A percentile compares a stretch with the other conserved stretches of the same genome.
Conservation (phyloP, 768 basidiomycete species). For the Mrakia blollopis region DNA sequence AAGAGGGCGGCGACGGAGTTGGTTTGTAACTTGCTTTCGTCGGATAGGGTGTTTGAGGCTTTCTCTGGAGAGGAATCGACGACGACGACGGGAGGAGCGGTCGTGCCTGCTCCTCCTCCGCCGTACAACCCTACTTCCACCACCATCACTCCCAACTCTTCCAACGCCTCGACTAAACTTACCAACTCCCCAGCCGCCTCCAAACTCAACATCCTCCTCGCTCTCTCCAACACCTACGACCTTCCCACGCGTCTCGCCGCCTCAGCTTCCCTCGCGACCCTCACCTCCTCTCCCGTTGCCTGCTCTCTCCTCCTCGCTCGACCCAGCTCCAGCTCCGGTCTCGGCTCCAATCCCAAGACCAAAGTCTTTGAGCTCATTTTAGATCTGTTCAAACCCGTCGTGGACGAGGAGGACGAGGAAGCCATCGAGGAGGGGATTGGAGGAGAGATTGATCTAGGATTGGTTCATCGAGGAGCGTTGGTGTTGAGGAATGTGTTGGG, state of each 20-base stretch:
- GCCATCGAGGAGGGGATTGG: conserved; percentile 1
- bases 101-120: background rate
- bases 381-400: conserved; percentile 22
- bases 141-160: background rate
- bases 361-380: background rate
- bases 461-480: background rate
- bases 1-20: conserved; percentile 85
- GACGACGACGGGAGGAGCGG: background rate
- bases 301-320: conserved; percentile 18
- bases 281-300: conserved; percentile 53
- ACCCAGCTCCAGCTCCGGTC: no score
- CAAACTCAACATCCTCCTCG: conserved; percentile 70
- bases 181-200: conserved; percentile 31
- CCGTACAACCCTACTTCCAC: background rate
- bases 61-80: conserved; percentile 50
- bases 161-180: no score
- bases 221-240: conserved; percentile 82
- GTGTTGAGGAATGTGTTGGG: background rate
- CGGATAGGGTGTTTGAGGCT: conserved; percentile 67
- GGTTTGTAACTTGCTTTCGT: conserved; percentile 80
- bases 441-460: background rate
- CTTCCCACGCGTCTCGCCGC: conserved; percentile 79
- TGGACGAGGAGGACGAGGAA: conserved; percentile 42
- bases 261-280: conserved; percentile 76
- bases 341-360: conserved; percentile 43